Base-by-base conservation (phyloP, 257 asterid genomes). In the Nicotiana attenuata region DNA sequence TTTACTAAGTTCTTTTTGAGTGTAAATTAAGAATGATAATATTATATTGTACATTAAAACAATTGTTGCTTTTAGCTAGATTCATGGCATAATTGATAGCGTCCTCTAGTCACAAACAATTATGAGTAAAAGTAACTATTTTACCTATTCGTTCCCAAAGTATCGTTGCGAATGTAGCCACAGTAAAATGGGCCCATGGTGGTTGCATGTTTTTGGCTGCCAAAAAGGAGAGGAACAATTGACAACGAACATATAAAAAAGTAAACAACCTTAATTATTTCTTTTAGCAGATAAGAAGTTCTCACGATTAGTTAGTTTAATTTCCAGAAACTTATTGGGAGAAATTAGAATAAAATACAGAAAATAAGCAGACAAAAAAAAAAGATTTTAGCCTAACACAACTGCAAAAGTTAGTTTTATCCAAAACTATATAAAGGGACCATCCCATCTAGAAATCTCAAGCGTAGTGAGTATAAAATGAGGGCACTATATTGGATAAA, bases 51-150 rank as follows among this genome's bases (percentile, higher is more conserved):
- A 22, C 15, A 1, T 50, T 75, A 75, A 73, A 75, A 22, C 29
- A 24, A 10, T 75, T 7, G 16, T 15, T 73, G 61, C 22, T 73
- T 73, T 73, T 73, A 47, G 79, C 79, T 75, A 75, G 63, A 75
- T 75, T 75, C 79, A 24, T 73, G 61, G 79, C 79, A 73, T 47
- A 73, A 73, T 47, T 73, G 61, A 73, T 47, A 73, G 61, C 41
- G 20, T 65, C 45, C 79, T 73, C 61, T 73, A 47, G 79, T 7
- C 79, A 47, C 79, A 35, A 47, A 14, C 14, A 73, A 47, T 14
- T 47, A 47, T 2, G 35, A 71, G 35, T 38, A 6, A 10, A 4
- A 38, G 13, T 41, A 68, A 41, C 7, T n/a, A 20, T 5, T 69
- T n/a, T 5, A 9, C 61, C 35, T 71, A 45, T 20, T 45, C 5